These are phyloP conservation scores for Xerocomellus intermedius DNA, from an alignment of 768 basidiomycete species.

Conservation along the genomic window DNA sequence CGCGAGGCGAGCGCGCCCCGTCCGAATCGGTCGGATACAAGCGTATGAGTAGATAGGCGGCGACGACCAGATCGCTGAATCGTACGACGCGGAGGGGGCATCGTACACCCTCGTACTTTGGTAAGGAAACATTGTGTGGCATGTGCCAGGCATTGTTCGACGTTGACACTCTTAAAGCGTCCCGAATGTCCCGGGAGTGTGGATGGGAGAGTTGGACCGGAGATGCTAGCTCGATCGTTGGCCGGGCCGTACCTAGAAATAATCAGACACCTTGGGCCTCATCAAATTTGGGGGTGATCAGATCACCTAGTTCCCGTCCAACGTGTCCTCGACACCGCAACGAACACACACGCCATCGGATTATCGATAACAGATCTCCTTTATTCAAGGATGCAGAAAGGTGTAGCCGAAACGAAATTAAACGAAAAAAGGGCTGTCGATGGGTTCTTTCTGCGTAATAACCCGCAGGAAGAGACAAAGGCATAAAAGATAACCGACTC, in stretches of 20 bases:
- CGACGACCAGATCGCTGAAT: neutral
- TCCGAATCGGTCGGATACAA: neutral
- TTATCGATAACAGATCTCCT: constrained; percentile 16
- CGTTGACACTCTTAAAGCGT: neutral
- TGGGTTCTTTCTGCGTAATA: constrained; percentile 10
- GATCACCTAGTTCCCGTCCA: neutral
- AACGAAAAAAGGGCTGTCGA: neutral
- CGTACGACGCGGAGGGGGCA: neutral
- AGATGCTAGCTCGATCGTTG: neutral
- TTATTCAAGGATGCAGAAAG: constrained; percentile 5
- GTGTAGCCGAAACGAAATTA: constrained; percentile 16
- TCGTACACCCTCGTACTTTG: neutral
- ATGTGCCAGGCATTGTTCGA: constrained; percentile 15
- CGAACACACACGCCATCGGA: constrained; percentile 4
- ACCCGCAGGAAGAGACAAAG: neutral
- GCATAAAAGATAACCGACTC: neutral
- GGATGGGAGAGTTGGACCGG: neutral
- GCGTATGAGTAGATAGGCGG: neutral
- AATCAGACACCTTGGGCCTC: neutral
- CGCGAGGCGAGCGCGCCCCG: constrained; percentile 2
- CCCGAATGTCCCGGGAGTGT: neutral
- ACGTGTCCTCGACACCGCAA: neutral
- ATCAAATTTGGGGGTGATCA: constrained; percentile 1
- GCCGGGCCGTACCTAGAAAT: constrained; percentile 3
- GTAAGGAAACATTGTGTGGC: neutral